A percentile compares a stretch with the other conserved stretches of the same genome.
Evolutionary conservation across 2,329 filamentous ascomycete species (phyloP).

Genomic region (Cryphonectria naterciae): DNA sequence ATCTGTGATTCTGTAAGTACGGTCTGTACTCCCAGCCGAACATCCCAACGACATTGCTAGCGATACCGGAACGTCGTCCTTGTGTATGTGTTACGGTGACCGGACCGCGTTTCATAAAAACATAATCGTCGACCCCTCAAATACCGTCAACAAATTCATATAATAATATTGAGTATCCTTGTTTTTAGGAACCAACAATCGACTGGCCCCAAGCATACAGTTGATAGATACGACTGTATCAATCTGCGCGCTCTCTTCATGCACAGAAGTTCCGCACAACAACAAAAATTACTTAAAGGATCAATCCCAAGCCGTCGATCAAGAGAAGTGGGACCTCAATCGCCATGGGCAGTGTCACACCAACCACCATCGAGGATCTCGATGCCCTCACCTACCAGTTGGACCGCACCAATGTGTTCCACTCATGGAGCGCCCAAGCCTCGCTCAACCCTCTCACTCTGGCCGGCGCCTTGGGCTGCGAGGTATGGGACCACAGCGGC

Average conservation of each 20-base stretch:
- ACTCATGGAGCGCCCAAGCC: constrained; percentile 29
- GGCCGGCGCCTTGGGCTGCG: constrained; percentile 25
- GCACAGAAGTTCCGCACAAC: background rate
- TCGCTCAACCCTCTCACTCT: constrained; percentile 24
- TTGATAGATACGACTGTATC: background rate
- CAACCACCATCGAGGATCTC: constrained; percentile 15
- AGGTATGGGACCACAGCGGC: constrained; percentile 28
- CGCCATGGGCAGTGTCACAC: constrained; percentile 27
- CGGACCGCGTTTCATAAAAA: background rate
- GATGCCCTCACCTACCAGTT: constrained; percentile 27
- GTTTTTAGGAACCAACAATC: background rate
- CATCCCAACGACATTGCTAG: background rate
- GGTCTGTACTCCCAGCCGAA: background rate
- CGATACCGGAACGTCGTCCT: constrained; percentile 7
- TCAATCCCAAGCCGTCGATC: background rate
- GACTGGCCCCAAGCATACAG: background rate
- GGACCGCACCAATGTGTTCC: constrained; percentile 27
- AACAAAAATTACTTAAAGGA: background rate
- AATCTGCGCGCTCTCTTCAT: background rate
- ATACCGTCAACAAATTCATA: background rate
- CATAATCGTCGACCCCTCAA: background rate
- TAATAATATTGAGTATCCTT: background rate
- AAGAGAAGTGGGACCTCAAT: background rate
- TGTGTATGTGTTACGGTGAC: background rate
- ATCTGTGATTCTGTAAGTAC: constrained; percentile 7